Base-by-base conservation (phyloP, 768 basidiomycete species). In the Tulasnella sp. region DNA sequence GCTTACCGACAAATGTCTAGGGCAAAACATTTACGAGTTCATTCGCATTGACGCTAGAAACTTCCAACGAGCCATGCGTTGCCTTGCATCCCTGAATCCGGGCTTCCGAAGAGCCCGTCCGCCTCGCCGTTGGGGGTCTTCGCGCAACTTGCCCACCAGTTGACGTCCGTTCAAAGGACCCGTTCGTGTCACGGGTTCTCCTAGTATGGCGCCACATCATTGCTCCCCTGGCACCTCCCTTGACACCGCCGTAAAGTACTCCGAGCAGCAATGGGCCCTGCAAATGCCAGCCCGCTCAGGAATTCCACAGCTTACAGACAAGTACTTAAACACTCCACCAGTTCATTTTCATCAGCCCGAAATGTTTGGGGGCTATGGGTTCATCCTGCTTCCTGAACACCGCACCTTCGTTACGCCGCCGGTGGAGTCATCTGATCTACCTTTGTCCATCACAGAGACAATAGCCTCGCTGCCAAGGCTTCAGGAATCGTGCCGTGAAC, bases 371-470 rank as follows among this genome's bases (percentile, higher is more conserved):
- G 28, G 34, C 31, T n/a, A n/a, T 60, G 58, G 16, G 16, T 31
- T 60, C 24, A 60, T 34, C 34, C 64, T 69, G 64, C 24, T 28
- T 34, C 34, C 64, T 69, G 64, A 20, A 20, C 31, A 69, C 64
- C 64, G 64, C 64, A 69, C 64, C 64, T 5, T 54, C 24, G 54
- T 54, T 54, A 54, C 50, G 20, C 20, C 11, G n/a, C 34, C 24
- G 34, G 64, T 69, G 64, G 64, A 69, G 64, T 69, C 64, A 69
- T 69, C 64, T 69, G 64, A 69, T 69, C 64, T 11, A 16, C 64
- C 16, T 28, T 37, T 37, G 34, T 28, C 34, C 64, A 37, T 69
- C 64, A 69, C 64, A 69, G 37, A 34, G 64, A 37, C 34, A 28
- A 69, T 28, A 69, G 34, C 34, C 64, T 28, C 64, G 28, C 31